Evolutionary conservation across 768 basidiomycete genomes (phyloP).

Genomic region (Trichaptum fuscoviolaceum): DNA sequence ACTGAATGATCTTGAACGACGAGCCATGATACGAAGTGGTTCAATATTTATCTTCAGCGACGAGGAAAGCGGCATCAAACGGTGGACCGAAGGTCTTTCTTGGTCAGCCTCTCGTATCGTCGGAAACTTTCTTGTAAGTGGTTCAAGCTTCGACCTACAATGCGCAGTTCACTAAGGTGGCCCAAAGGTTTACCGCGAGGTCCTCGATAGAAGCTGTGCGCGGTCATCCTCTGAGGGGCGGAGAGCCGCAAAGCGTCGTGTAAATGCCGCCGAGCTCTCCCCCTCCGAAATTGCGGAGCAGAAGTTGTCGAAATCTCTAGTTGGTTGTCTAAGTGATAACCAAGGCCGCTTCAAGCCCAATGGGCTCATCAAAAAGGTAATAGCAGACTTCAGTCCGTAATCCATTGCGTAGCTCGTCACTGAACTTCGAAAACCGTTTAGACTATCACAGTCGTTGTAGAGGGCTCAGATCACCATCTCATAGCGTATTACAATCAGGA

Average conservation of each 20-base stretch:
- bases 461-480: constrained; percentile 75
- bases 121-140: constrained; percentile 73
- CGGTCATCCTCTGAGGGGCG: constrained; percentile 49
- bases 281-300: constrained; percentile 17
- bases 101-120: constrained; percentile 86
- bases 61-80: constrained; percentile 82
- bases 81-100: constrained; percentile 76
- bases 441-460: constrained; percentile 83
- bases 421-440: constrained; percentile 24
- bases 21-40: constrained; percentile 45
- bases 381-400: constrained; percentile 10
- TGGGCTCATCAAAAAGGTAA: constrained; percentile 80
- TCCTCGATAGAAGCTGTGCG: constrained; percentile 61
- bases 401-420: constrained; percentile 6
- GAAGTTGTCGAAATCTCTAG: constrained; percentile 1
- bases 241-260: constrained; percentile 29
- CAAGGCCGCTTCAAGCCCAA: constrained; percentile 61
- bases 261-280: constrained; percentile 27
- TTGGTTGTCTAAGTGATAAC: constrained; percentile 27
- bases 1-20: constrained; percentile 75
- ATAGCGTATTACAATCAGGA: constrained; percentile 82
- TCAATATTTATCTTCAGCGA: constrained; percentile 78
- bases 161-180: constrained; percentile 6
- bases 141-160: neutral
- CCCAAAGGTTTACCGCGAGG: constrained; percentile 73